A percentile compares a stretch with the other conserved stretches of the same genome.
Evolutionary conservation across 805 yeast genomes (phyloP).

Genomic region (Ogataea zsoltii): DNA sequence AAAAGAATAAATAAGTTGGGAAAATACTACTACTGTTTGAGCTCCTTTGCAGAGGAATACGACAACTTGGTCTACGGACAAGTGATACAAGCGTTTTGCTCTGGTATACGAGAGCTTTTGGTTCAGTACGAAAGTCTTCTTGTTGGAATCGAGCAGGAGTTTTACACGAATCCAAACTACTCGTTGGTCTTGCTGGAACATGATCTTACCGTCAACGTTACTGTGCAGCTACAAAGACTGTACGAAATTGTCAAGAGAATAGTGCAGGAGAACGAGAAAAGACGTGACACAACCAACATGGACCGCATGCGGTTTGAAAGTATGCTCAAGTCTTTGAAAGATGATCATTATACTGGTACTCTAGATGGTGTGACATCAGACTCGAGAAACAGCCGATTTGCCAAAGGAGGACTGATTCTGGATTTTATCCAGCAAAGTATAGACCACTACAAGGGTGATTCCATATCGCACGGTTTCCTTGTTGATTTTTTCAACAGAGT

Average conservation of each 20-base stretch:
- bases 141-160: conserved; percentile 53
- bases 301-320: conserved; percentile 31
- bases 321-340: conserved; percentile 38
- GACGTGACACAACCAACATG: conserved; percentile 34
- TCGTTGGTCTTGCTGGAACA: conserved; percentile 63
- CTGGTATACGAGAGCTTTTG: conserved; percentile 50
- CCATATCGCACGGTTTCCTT: conserved; percentile 52
- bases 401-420: conserved; percentile 79
- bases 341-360: conserved; percentile 45
- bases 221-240: conserved; percentile 49
- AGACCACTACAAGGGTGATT: conserved; percentile 65
- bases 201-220: conserved; percentile 39
- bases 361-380: conserved; percentile 54
- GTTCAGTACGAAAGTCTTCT: conserved; percentile 35
- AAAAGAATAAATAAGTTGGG: conserved; percentile 63
- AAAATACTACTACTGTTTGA: conserved; percentile 58
- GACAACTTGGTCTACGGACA: conserved; percentile 60
- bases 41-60: conserved; percentile 61
- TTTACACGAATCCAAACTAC: conserved; percentile 48
- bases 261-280: conserved; percentile 46
- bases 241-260: conserved; percentile 57
- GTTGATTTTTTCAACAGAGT: conserved; percentile 53
- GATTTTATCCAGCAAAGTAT: conserved; percentile 60
- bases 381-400: conserved; percentile 49
- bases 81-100: conserved; percentile 72